Conservation (phyloP, 2,329 filamentous ascomycete genomes). For the Botrytis byssoidea region DNA sequence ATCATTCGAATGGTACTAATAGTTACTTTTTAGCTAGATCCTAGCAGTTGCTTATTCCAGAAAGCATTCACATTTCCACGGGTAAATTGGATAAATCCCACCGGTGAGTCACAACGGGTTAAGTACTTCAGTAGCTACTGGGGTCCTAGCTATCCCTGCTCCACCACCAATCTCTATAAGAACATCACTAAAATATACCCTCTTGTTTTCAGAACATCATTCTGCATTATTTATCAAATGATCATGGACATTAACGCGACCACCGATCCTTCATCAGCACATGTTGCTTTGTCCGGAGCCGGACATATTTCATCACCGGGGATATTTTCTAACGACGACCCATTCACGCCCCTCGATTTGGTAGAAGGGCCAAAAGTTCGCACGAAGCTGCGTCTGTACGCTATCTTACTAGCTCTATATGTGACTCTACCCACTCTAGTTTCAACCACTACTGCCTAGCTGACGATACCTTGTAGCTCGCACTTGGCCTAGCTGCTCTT, state of each 20-base stretch:
- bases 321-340: background rate
- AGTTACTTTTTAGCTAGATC: background rate
- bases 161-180: background rate
- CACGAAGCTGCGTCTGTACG: conserved; percentile 32
- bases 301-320: background rate
- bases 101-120: background rate
- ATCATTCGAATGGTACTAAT: background rate
- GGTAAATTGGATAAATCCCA: background rate
- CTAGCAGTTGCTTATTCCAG: background rate
- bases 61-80: background rate
- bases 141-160: background rate
- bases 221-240: background rate
- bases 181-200: background rate
- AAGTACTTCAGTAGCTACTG: background rate
- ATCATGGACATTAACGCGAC: background rate
- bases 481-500: conserved; percentile 34
- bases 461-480: background rate
- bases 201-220: background rate
- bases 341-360: conserved; percentile 26
- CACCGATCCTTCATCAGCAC: background rate
- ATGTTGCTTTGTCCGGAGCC: background rate
- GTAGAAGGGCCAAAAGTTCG: conserved; percentile 28
- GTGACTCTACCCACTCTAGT: conserved; percentile 20
- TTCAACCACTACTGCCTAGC: background rate
- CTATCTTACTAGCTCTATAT: conserved; percentile 33